Evolutionary conservation across 2,329 filamentous ascomycete species (phyloP), one percentile per base, ranked within the genome.

Genomic region (Penicillium sp.): DNA sequence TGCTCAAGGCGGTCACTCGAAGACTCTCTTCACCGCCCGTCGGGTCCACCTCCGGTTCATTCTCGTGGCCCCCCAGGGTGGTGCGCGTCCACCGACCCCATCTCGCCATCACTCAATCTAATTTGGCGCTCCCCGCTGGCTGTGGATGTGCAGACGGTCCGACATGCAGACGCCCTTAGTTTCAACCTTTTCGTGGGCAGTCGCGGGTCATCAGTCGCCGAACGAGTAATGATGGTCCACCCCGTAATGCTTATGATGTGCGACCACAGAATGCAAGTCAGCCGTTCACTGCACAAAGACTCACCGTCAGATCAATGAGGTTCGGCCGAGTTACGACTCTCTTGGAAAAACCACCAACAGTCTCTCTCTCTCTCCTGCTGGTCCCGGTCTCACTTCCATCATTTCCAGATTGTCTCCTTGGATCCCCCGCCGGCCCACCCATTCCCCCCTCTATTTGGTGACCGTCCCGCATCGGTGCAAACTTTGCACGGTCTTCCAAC

Each of bases 31-130:
- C 18, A 18, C 18, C 18, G 18, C 18, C 18, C 18, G 18, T 18
- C 39, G 39, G 36, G 33, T 39, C 33, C 36, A 26, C 27, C 51
- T 57, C 63, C 62, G 63, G 60, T 54, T 65, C 59, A 64, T 66
- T 67, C 57, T 63, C 60, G 63, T 60, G 63, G 60, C 63, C 63
- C 54, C 61, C 18, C 18, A n/a, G n/a, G n/a, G 18, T 18, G 18
- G 18, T 18, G 18, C 18, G 18, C 18, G 18, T 18, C 18, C 3
- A 18, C 18, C 18, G 18, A 41, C 56, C 61, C 63, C 56, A 57
- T 65, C 55, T 64, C 63, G 65, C 64, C 53, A 48, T 48, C 64
- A 67, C 65, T 57, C 65, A 66, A 54, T 59, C 39, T 51, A 52
- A 47, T 39, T 41, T 39, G 33, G 43, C 18, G 32, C 39, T 29